Evolutionary conservation across 495 filamentous ascomycete genomes (phyloP), one percentile per base, ranked within the genome.

Genomic region (Penicillium coprophilum): DNA sequence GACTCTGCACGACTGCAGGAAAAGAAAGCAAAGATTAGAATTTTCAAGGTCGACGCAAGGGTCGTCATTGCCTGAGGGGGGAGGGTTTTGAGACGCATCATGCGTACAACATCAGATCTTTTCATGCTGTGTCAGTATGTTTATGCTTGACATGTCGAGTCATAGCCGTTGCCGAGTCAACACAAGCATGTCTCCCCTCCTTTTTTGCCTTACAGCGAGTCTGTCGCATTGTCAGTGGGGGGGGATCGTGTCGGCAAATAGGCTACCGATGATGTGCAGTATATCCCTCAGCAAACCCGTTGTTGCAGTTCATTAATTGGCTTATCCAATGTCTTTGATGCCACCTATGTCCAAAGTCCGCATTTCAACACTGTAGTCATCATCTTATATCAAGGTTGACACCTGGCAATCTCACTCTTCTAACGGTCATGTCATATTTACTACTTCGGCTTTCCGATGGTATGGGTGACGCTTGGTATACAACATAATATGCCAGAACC

Each of bases 91-190:
- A n/a, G 39, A 45, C 13, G 28, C 30, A 54, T 54, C 50, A 9
- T 17, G 19, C 2, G 48, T 15, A 19, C n/a, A n/a, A n/a, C n/a
- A n/a, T n/a, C n/a, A 17, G 1, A 36, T 31, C 23, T 31, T 31
- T 40, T 39, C 24, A 30, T 19, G 49, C 17, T 40, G 38, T 59
- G 36, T 51, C n/a, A 38, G 15, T 17, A 38, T 38, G 34, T 38
- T 38, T n/a, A 30, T 31, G 21, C n/a, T 44, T 41, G 60, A 62
- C 52, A 59, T 53, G 52, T 62, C 56, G 30, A 46, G 34, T 60
- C 50, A 19, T 52, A 50, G 32, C 52, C 27, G 60, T 62, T 62
- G 60, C 60, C 56, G 46, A 62, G 60, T 59, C 60, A 62, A 62
- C 60, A 49, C 15, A 13, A 30, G n/a, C 19, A 46, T 46, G 52